Evolutionary conservation across 495 filamentous ascomycete genomes (phyloP).

Genomic region (Daldinia grandis): DNA sequence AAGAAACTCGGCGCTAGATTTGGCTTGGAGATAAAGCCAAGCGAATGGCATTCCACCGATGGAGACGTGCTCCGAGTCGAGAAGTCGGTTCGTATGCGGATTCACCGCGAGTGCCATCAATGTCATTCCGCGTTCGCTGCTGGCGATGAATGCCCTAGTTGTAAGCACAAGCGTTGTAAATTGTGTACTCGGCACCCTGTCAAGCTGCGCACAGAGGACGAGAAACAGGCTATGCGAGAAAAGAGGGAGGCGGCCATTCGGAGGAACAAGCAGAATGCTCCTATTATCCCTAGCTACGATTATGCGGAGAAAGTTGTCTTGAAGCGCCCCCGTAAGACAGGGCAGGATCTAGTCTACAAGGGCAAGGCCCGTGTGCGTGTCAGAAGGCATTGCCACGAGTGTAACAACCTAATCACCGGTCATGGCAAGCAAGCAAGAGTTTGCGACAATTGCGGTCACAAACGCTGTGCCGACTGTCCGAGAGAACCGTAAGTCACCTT

Average conservation of each 20-base stretch:
- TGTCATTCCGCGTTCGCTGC: slow-evolving; percentile 77
- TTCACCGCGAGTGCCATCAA: slow-evolving; percentile 82
- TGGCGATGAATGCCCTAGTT: slow-evolving; percentile 74
- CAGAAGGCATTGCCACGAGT: slow-evolving; percentile 80
- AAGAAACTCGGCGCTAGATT: slow-evolving; percentile 78
- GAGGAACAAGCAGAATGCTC: slow-evolving; percentile 57
- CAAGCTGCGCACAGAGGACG: slow-evolving; percentile 57
- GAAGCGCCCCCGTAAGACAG: slow-evolving; percentile 69
- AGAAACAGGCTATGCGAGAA: slow-evolving; percentile 58
- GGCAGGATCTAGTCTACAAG: slow-evolving; percentile 75
- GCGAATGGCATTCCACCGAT: slow-evolving; percentile 70
- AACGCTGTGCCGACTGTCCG: slow-evolving; percentile 82
- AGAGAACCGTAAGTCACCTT: slow-evolving; percentile 74
- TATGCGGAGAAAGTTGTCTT: slow-evolving; percentile 55
- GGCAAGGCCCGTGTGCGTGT: slow-evolving; percentile 70
- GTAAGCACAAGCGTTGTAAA: slow-evolving; percentile 79
- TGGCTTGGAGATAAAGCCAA: slow-evolving; percentile 72
- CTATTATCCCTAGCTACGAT: slow-evolving; percentile 59
- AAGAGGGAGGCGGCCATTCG: slow-evolving; percentile 56
- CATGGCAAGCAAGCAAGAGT: slow-evolving; percentile 64
- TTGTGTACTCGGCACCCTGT: slow-evolving; percentile 77
- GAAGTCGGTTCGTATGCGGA: slow-evolving; percentile 90
- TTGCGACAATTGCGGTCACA: slow-evolving; percentile 76
- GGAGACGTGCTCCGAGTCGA: slow-evolving; percentile 75
- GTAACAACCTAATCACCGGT: slow-evolving; percentile 67